Percentiles rank a stretch among this genome's conserved stretches.
Conservation (phyloP, 768 basidiomycete genomes). For the Serpula lacrymans region DNA sequence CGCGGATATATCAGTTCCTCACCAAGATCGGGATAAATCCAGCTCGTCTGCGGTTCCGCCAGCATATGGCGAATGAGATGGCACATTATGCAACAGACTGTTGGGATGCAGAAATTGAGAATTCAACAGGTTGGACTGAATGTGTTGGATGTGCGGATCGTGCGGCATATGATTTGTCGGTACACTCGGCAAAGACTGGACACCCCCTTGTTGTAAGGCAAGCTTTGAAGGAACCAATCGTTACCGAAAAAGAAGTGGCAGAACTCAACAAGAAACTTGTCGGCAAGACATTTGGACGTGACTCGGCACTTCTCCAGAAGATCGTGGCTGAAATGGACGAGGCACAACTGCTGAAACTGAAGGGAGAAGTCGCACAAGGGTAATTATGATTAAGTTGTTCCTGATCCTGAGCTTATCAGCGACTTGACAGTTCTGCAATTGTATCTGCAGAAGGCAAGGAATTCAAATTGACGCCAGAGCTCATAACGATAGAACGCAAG, state of each 20-base stretch:
- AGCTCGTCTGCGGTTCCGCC: slow-evolving; percentile 82
- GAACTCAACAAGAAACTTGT: slow-evolving; percentile 86
- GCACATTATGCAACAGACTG: slow-evolving; percentile 99
- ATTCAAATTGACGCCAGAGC: slow-evolving; percentile 68
- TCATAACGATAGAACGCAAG: slow-evolving; percentile 76
- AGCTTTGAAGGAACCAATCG: slow-evolving; percentile 79
- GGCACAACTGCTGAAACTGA: slow-evolving; percentile 57
- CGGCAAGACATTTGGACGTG: slow-evolving; percentile 86
- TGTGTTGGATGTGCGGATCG: slow-evolving; percentile 99
- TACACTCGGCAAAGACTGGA: slow-evolving; percentile 83
- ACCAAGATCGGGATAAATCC: slow-evolving; percentile 89
- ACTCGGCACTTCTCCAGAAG: slow-evolving; percentile 65
- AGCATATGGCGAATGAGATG: slow-evolving; percentile 99
- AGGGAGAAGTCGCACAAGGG: slow-evolving; percentile 74
- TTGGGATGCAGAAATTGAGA: slow-evolving; percentile 99
- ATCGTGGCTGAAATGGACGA: slow-evolving; percentile 66
- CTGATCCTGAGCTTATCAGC: not conserved
- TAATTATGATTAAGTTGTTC: slow-evolving; percentile 30
- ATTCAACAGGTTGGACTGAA: slow-evolving; percentile 89
- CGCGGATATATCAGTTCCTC: slow-evolving; percentile 86
- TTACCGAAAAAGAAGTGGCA: slow-evolving; percentile 74
- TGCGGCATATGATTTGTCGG: slow-evolving; percentile 92
- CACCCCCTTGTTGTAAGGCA: slow-evolving; percentile 83
- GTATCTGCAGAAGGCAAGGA: slow-evolving; percentile 62
- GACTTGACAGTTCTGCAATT: slow-evolving; percentile 42